Percentiles rank a stretch among this genome's conserved stretches.
Conservation (phyloP, 345 rosid genomes). For the Kernera saxatilis region DNA sequence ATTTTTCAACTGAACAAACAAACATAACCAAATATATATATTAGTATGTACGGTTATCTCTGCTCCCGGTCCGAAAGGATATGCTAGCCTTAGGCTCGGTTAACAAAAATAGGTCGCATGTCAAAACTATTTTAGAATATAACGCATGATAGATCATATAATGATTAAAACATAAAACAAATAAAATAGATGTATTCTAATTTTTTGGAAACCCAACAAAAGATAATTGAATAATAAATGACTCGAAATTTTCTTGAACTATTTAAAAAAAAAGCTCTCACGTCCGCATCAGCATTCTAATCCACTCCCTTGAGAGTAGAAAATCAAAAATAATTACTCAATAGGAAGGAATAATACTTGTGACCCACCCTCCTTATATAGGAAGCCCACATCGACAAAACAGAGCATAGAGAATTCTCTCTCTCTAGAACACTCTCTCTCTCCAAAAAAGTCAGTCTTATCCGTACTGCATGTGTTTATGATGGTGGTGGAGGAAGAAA, state of each 20-base stretch:
- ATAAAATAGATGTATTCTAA: no score
- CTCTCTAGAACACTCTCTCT: not conserved
- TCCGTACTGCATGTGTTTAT: not conserved
- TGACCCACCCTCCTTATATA: not conserved
- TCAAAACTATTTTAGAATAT: no score
- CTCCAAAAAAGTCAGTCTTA: not conserved
- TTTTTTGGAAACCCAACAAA: no score
- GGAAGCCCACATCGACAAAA: not conserved
- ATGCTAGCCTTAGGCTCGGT: no score
- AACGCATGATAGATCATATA: no score
- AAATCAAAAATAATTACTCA: not conserved
- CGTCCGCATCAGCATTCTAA: not conserved
- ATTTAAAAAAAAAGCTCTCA: no score
- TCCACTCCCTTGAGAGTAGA: not conserved
- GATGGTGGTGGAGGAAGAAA: slow-evolving; percentile 13
- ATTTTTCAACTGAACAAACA: no score
- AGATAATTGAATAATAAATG: not conserved
- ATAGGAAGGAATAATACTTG: not conserved
- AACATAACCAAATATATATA: no score
- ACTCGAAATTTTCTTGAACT: not conserved
- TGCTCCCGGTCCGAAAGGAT: no score
- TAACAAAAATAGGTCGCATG: no score
- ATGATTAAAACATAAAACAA: no score
- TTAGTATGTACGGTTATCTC: no score
- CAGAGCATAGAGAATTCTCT: not conserved